Base-by-base conservation (phyloP, 2,329 filamentous ascomycete species). In the Nannizziopsis barbatae region DNA sequence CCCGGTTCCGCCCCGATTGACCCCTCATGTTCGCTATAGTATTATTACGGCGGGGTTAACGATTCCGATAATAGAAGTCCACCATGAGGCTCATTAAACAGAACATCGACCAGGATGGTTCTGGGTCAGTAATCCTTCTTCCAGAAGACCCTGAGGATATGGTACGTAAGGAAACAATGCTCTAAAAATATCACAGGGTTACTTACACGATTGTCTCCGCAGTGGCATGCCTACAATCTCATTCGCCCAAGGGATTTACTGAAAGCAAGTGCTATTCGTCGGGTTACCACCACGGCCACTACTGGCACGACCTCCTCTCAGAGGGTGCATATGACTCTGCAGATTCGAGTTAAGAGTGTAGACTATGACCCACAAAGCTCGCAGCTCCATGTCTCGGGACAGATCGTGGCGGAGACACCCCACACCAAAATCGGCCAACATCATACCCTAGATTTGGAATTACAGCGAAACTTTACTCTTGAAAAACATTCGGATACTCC, bases 381-480 rank as follows among this genome's bases (percentile, higher is more conserved):
- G 2, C 77, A 84, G 57, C 71, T 86, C 2, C 83, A 86, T 58
- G 80, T 86, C 17, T 76, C 75, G 2, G 83, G 83, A 1, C 72
- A 75, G 42, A 80, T 85, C 10, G 70, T 76, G 5, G 75, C 75
- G 17, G 80, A 85, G 62, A 86, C 83, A 56, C 75, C 79, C 52
- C 73, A 77, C 59, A 82, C 83, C 31, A 80, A 79, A 58, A 67
- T 84, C 14, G 82, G 82, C 12, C 74, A 77, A 53, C 78, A 77
- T 58, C 83, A 86, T 61, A 86, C 83, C 0, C 71, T 86, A 1
- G 90, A 95, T 56, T 75, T 98, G 40, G 90, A 95, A 63, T 73
- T 95, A 50, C 81, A 92, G 59, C 77, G 89, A 37, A 82, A 88
- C 44, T 96, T 96, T 58, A 90, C 85, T 5, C 65, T 98, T 6